These are phyloP conservation scores for Cymbopogon flexuosus DNA, from an alignment of 202 grass and related monocot genomes.

Conservation along the genomic window DNA sequence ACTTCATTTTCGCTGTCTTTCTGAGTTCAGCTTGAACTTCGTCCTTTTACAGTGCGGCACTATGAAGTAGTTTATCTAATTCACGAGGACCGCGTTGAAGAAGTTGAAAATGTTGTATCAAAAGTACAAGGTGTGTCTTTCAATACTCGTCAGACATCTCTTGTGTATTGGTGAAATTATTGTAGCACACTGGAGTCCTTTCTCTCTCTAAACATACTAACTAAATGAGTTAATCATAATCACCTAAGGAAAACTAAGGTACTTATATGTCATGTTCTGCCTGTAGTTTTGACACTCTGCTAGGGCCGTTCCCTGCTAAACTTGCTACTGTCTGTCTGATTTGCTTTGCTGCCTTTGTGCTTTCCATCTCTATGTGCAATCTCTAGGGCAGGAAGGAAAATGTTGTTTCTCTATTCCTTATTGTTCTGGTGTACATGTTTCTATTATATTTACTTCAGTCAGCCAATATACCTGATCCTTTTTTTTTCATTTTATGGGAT, in stretches of 20 bases:
- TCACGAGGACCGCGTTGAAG: conserved; percentile 62
- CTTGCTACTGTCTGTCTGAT: background rate
- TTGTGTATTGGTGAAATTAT: background rate
- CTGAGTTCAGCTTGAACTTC: background rate
- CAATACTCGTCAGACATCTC: background rate
- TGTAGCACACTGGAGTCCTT: background rate
- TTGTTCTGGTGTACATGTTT: background rate
- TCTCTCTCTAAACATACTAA: background rate
- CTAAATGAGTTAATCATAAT: background rate
- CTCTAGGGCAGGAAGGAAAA: background rate
- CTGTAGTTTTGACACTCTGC: background rate
- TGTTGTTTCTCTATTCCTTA: background rate
- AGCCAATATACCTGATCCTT: background rate
- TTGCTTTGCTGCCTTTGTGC: background rate
- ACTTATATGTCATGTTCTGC: background rate
- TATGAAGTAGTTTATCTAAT: conserved; percentile 94
- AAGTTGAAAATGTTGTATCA: conserved; percentile 68
- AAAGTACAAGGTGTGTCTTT: conserved; percentile 78
- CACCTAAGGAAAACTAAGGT: background rate
- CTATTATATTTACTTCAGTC: background rate
- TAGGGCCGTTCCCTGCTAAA: background rate
- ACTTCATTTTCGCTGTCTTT: conserved; percentile 18
- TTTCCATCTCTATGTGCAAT: background rate
- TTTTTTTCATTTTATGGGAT: background rate
- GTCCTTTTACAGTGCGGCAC: conserved; percentile 62